Conservation (phyloP, 2,329 filamentous ascomycete genomes). For the Simplicillium sp. region DNA sequence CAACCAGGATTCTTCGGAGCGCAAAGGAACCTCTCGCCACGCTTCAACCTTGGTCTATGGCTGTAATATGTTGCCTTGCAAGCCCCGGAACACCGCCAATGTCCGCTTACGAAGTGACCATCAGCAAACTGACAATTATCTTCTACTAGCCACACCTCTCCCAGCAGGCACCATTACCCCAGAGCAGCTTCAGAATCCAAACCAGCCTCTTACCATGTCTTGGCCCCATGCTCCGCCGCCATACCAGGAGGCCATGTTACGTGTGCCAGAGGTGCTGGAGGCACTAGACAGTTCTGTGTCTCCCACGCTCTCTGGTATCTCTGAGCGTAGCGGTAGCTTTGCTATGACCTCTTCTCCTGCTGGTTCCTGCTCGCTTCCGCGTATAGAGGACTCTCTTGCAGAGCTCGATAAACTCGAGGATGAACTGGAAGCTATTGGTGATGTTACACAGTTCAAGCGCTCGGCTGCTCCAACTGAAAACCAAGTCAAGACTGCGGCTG, state of each 20-base stretch:
- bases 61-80: conserved; percentile 40
- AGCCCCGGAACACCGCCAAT: conserved; percentile 11
- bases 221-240: conserved; percentile 12
- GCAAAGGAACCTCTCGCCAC: too few relatives aligned
- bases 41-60: conserved; percentile 27
- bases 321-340: conserved; percentile 23
- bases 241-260: conserved; percentile 15
- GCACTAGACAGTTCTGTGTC: conserved; percentile 22
- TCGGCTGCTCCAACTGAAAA: conserved; percentile 18
- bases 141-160: conserved; percentile 35
- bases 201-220: conserved; percentile 11
- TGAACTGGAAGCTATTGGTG: conserved; percentile 43
- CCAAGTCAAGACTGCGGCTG: conserved; percentile 8
- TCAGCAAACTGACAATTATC: conserved; percentile 27
- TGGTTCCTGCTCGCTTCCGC: conserved; percentile 26
- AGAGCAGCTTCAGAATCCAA: neutral
- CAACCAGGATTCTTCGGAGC: too few relatives aligned
- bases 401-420: conserved; percentile 54
- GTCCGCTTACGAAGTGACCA: conserved; percentile 10
- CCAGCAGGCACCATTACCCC: neutral
- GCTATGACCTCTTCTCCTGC: conserved; percentile 17
- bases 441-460: conserved; percentile 24
- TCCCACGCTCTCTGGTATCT: conserved; percentile 19
- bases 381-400: conserved; percentile 56
- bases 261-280: conserved; percentile 18